These are phyloP conservation scores for Coccomyxa subellipsoidea DNA, from an alignment of 163 green algal genomes.

Conservation along the genomic window DNA sequence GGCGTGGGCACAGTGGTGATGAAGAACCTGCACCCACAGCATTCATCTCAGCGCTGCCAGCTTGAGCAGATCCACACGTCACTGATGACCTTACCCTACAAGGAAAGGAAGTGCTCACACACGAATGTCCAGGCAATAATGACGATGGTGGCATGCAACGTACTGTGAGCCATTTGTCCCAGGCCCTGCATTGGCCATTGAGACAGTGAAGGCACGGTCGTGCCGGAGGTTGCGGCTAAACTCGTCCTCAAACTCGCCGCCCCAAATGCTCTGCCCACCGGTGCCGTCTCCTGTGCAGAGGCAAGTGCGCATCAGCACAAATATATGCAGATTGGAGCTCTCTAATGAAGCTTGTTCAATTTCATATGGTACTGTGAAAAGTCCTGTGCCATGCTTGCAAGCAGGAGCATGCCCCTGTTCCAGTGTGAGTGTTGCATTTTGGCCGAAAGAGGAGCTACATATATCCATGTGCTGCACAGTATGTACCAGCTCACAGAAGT, in stretches of 20 bases:
- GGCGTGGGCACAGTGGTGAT: slow-evolving; percentile 95
- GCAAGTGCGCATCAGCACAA: not conserved
- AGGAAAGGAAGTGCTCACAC: not conserved
- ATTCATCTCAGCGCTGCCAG: too few species aligned
- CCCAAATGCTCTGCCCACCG: slow-evolving; percentile 96
- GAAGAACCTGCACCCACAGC: slow-evolving; percentile 71
- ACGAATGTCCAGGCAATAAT: not conserved
- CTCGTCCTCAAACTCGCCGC: slow-evolving; percentile 97
- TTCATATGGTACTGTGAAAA: too few species aligned
- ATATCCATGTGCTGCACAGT: too few species aligned
- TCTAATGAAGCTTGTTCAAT: not conserved
- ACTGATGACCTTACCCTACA: too few species aligned
- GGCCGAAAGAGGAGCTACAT: too few species aligned
- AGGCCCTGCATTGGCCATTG: slow-evolving; percentile 86
- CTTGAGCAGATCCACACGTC: too few species aligned
- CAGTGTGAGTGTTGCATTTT: too few species aligned
- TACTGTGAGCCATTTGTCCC: slow-evolving; percentile 68
- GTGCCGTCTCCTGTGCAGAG: slow-evolving; percentile 83
- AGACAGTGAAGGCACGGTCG: slow-evolving; percentile 87
- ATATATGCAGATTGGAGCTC: not conserved
- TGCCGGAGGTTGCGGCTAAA: slow-evolving; percentile 84
- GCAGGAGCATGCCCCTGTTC: too few species aligned
- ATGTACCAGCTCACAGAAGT: too few species aligned
- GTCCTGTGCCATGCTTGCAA: too few species aligned
- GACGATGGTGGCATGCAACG: not conserved